Evolutionary conservation across 352 stramenopile genomes (phyloP).

Genomic region (Phytophthora cryptogea): DNA sequence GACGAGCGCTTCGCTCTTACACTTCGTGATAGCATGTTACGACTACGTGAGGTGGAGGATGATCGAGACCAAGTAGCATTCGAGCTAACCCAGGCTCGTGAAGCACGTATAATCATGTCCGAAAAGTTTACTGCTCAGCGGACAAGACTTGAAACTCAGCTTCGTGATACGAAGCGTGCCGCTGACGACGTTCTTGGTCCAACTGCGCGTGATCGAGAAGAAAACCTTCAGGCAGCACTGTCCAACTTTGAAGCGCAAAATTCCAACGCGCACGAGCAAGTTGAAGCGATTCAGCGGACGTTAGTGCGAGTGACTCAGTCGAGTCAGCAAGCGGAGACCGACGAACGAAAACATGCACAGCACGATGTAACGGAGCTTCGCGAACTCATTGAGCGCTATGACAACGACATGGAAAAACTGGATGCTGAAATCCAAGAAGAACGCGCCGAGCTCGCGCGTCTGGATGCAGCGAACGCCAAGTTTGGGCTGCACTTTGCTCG

Average conservation of each 20-base stretch:
- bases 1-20: constrained; percentile 37
- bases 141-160: constrained; percentile 44
- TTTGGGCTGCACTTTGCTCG: constrained; percentile 50
- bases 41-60: constrained; percentile 65
- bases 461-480: constrained; percentile 40
- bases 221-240: constrained; percentile 44
- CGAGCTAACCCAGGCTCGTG: constrained; percentile 50
- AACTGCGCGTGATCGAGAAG: constrained; percentile 46
- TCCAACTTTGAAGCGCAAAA: constrained; percentile 49
- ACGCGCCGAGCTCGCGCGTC: constrained; percentile 26
- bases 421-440: constrained; percentile 47
- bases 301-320: constrained; percentile 40
- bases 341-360: constrained; percentile 58
- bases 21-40: constrained; percentile 54
- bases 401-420: constrained; percentile 51
- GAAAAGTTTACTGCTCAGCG: constrained; percentile 42
- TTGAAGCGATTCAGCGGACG: constrained; percentile 33
- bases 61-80: constrained; percentile 65
- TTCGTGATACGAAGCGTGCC: constrained; percentile 45
- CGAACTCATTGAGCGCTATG: constrained; percentile 56
- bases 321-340: constrained; percentile 48
- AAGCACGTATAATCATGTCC: constrained; percentile 34
- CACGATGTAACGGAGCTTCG: constrained; percentile 42
- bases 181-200: constrained; percentile 41
- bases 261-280: constrained; percentile 39